Evolutionary conservation across 306 rosid genomes (phyloP), one percentile per base, ranked within the genome.

Genomic region (Fagus sylvatica): DNA sequence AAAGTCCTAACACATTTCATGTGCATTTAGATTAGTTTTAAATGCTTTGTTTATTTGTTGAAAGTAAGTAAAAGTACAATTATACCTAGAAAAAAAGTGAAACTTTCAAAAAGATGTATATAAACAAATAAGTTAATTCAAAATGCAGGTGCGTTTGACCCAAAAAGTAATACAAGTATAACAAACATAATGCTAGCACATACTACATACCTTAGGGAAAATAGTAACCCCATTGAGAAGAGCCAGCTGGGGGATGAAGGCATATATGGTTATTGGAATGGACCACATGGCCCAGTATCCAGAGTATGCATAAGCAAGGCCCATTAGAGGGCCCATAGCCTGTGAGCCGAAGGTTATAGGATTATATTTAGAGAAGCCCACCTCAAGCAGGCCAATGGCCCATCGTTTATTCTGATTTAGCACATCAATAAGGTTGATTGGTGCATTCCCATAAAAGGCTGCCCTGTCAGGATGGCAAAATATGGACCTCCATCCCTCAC

Each of bases 201-300:
- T n/a, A n/a, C n/a, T 12, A 16, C 56, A 53, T 16, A 53, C 56
- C 85, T 69, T 64, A 0, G 86, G 86, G 46, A 87, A 84, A 77
- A 84, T 51, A 2, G 76, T 22, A 73, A 86, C 4, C 39, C 87
- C 89, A 69, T 64, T 74, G 65, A 80, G 69, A 15, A 84, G 88
- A 53, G 90, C 84, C n/a, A 87, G 22, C 9, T 76, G 86, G 1
- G 88, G 90, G 1, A 87, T 76, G 74, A 86, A 83, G 36, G 83
- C 81, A 71, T 86, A 86, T 2, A 49, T 65, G 9, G 78, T 12
- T 46, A 77, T n/a, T 2, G 86, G 90, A 53, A 87, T 56, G 16
- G 84, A 74, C 81, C 73, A 65, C 28, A 71, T 3, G 68, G 81
- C 32, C 85, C 78, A 68, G 48, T 57, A 72, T 11, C 80, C 43